phyloP scores from a whole-genome alignment of 2,329 filamentous ascomycete genomes.

The Sporothrix brasiliensis region DNA sequence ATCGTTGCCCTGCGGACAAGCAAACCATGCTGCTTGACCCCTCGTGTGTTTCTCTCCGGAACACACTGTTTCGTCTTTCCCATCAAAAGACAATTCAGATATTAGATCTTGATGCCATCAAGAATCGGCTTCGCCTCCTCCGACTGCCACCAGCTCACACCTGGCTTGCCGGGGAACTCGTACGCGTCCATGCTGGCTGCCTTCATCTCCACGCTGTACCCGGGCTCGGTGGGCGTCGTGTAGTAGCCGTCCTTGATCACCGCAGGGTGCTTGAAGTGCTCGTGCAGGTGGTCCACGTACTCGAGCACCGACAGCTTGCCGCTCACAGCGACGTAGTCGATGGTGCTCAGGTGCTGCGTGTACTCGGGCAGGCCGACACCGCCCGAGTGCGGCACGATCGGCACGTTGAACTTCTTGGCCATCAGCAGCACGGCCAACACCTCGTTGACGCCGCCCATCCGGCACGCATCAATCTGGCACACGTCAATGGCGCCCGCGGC shows the following conservation, averaged over 20 bases:
- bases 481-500: slow-evolving; percentile 79
- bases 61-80: not conserved
- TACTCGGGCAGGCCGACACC: slow-evolving; percentile 92
- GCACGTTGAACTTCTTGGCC: slow-evolving; percentile 75
- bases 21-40: slow-evolving; percentile 32
- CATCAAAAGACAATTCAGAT: not conserved
- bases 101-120: slow-evolving; percentile 60
- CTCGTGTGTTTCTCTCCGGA: not conserved
- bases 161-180: slow-evolving; percentile 73
- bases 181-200: slow-evolving; percentile 79
- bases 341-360: slow-evolving; percentile 88
- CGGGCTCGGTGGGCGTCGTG: slow-evolving; percentile 78
- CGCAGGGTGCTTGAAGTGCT: slow-evolving; percentile 84
- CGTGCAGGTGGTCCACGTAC: slow-evolving; percentile 91
- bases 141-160: slow-evolving; percentile 82
- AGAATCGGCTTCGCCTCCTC: slow-evolving; percentile 77
- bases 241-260: slow-evolving; percentile 85
- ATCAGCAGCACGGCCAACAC: slow-evolving; percentile 87
- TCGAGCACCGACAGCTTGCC: slow-evolving; percentile 82
- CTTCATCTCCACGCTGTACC: slow-evolving; percentile 95
- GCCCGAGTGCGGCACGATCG: slow-evolving; percentile 85
- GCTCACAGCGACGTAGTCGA: slow-evolving; percentile 86
- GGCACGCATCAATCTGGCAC: slow-evolving; percentile 87
- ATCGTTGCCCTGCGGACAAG: slow-evolving; percentile 43
- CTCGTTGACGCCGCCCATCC: slow-evolving; percentile 88